Evolutionary conservation across 1,284 basidiomycete species (phyloP), one percentile per base, ranked within the genome.

Genomic region (Coniferiporia weirii): DNA sequence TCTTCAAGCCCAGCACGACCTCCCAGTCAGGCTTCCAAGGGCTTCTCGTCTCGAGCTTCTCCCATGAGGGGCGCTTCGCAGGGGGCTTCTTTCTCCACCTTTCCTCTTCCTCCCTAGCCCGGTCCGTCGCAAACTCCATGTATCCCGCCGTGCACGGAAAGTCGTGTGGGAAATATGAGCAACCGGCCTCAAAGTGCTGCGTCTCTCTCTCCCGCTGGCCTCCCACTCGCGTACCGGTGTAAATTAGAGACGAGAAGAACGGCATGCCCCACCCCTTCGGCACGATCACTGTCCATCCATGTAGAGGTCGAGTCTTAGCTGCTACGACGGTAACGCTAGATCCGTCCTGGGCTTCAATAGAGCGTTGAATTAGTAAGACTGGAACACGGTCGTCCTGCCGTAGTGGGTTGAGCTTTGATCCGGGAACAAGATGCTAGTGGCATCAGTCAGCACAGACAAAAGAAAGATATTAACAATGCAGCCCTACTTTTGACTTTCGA

Each of bases 241-340:
- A 85, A 7, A 81, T 78, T 46, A 98, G 80, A 0, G 93, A 94
- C 27, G 79, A 80, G 62, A 92, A 83, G 72, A 97, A 91, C 0
- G 93, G 78, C 87, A 93, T 94, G 0, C 82, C 79, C 93, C 93
- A 98, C 8, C 91, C 91, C 1, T 83, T 77, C 1, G 95, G 94
- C 35, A 95, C 71, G 27, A 95, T 75, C 4, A 98, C 73, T 1
- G 85, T 92, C 87, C 89, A 96, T 38, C 93, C 93, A 65, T 94
- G 84, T 36, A 92, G 75, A 0, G 79, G 58, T 43, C 61, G 40
- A 73, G 62, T 72, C 65, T 32, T 65, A 63, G 44, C 55, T 72
- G 15, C 65, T 64, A 3, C 60, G 55, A 38, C 60, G 56, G 27
- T 27, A 5, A 13, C 64, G 32, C 64, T 62, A 54, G 70, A 48